phyloP scores from a whole-genome alignment of 179 eudicot genomes.

The Silene noctiflora region DNA sequence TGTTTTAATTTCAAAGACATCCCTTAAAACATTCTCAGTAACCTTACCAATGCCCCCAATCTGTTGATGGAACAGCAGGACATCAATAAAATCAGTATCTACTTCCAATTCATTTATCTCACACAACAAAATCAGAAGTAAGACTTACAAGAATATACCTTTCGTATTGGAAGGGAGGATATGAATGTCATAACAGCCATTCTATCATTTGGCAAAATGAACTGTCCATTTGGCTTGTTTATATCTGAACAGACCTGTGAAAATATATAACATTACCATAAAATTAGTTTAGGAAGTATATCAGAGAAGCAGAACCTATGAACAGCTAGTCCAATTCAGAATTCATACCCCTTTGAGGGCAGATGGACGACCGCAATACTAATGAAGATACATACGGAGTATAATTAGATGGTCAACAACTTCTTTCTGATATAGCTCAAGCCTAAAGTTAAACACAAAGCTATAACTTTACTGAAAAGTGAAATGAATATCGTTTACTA shows the following conservation, averaged over 20 bases:
- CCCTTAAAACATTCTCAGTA: slow-evolving; percentile 78
- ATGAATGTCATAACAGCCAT: slow-evolving; percentile 86
- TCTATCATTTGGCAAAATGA: slow-evolving; percentile 74
- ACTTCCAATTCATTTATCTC: background rate
- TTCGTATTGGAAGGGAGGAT: slow-evolving; percentile 87
- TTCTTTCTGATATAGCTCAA: background rate
- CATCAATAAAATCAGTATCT: background rate
- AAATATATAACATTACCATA: slow-evolving; percentile 3
- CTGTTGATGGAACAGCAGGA: slow-evolving; percentile 34
- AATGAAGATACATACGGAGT: background rate
- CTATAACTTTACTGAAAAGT: background rate
- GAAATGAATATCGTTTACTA: background rate
- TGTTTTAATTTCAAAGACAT: slow-evolving; percentile 66
- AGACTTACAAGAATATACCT: slow-evolving; percentile 45
- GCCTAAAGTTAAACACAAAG: background rate
- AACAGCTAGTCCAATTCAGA: slow-evolving; percentile 10
- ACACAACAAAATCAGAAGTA: background rate
- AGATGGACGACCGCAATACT: background rate
- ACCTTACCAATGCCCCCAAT: slow-evolving; percentile 98
- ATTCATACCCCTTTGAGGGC: background rate
- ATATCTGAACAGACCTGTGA: slow-evolving; percentile 88
- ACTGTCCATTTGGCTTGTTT: slow-evolving; percentile 96
- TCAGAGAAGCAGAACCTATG: background rate
- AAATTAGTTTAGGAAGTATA: slow-evolving; percentile 1
- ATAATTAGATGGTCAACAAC: background rate